Evolutionary conservation across 768 basidiomycete species (phyloP).

Genomic region (Boletus eberwhitei): DNA sequence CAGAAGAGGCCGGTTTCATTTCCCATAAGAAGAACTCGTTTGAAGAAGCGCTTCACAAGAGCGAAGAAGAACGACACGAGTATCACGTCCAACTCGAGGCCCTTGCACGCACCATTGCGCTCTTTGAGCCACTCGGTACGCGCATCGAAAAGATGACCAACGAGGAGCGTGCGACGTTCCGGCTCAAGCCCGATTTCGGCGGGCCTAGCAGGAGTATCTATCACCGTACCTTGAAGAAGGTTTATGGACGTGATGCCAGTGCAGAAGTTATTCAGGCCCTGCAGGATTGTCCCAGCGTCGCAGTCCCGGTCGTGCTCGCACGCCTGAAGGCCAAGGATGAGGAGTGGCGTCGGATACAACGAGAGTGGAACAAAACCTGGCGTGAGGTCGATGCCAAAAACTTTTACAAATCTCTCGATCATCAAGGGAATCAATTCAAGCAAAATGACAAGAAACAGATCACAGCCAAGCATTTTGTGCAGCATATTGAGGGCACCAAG

Average conservation of each 20-base stretch:
- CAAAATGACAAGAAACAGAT: slow-evolving; percentile 92
- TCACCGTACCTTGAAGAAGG: slow-evolving; percentile 88
- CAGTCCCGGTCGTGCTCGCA: slow-evolving; percentile 86
- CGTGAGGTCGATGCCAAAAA: slow-evolving; percentile 95
- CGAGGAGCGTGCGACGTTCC: slow-evolving; percentile 80
- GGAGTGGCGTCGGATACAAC: slow-evolving; percentile 91
- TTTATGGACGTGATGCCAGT: slow-evolving; percentile 82
- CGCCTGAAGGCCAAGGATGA: slow-evolving; percentile 93
- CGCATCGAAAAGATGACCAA: slow-evolving; percentile 86
- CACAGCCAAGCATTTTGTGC: slow-evolving; percentile 78
- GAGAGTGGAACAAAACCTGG: slow-evolving; percentile 98
- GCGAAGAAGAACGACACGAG: slow-evolving; percentile 97
- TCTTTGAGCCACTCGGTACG: slow-evolving; percentile 82
- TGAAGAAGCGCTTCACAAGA: slow-evolving; percentile 94
- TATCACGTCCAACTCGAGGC: slow-evolving; percentile 95
- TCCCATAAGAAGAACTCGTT: slow-evolving; percentile 96
- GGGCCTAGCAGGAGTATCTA: slow-evolving; percentile 85
- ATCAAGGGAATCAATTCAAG: slow-evolving; percentile 94
- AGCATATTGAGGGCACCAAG: slow-evolving; percentile 70
- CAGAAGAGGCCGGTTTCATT: slow-evolving; percentile 91
- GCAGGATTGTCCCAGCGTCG: slow-evolving; percentile 87
- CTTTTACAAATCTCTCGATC: slow-evolving; percentile 96
- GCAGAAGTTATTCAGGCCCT: slow-evolving; percentile 78
- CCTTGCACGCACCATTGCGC: slow-evolving; percentile 82
- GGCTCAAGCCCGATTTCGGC: slow-evolving; percentile 85